Evolutionary conservation across 352 stramenopile species (phyloP), one percentile per base, ranked within the genome.

Genomic region (Globisporangium cystogenes): DNA sequence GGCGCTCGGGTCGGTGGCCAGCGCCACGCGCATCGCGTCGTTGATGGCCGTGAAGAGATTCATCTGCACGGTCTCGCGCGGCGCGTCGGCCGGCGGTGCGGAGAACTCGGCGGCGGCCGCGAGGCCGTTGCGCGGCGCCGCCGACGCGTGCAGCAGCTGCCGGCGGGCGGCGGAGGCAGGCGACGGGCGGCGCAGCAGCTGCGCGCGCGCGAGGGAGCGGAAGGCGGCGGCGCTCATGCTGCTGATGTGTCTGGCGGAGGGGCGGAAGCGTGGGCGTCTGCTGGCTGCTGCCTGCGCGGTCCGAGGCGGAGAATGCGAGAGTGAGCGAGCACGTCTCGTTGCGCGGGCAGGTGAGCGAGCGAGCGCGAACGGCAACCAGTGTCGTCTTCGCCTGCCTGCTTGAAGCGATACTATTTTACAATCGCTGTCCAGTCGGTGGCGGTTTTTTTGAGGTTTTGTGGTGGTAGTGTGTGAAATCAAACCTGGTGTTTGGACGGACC

Each of bases 11-110:
- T 99, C 94, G 1, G 91, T 97, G 33, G 82, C 67, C 62, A 97
- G 66, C 7, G 89, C 89, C 24, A 91, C 76, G 47, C 85, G 77
- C 86, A 97, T 91, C 55, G 83, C 90, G 59, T 96, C 82, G 64
- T 96, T 97, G 66, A 97, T 91, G 49, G 89, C 89, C 11, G 84
- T 96, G 65, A 96, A 96, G 65, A 97, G 72, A 67, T 96, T 97
- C 89, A 96, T 96, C 55, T 89, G 70, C 64, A 83, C 60, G 24
- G 73, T 89, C 51, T 83, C 67, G 27, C 67, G 59, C 26, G 70
- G 65, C n/a, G 47, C 47, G 21, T 37, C 39, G 18, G 20, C n/a
- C 14, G 14, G 42, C 48, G 18, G n/a, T n/a, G 46, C 29, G 63
- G 61, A 7, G 63, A 20, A 14, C 39, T 41, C 16, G 52, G 62